Evolutionary conservation across 1,284 basidiomycete genomes (phyloP).

Genomic region (Spongispora temasekensis): DNA sequence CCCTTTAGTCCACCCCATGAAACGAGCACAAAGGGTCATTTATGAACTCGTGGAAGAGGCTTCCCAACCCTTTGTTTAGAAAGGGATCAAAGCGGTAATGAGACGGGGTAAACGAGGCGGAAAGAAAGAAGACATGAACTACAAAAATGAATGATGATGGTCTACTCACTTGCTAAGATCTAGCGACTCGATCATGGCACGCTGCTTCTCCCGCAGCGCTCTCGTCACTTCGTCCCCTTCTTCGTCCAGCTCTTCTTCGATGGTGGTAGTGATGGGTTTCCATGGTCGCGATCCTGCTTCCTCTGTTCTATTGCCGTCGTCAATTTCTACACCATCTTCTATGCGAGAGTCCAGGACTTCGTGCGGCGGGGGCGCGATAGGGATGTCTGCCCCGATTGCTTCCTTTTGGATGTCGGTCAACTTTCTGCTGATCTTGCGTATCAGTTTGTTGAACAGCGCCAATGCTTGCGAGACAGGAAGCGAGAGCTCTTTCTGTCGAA

Average conservation of each 20-base stretch:
- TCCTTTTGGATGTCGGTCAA: constrained; percentile 83
- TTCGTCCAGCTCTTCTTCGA: constrained; percentile 70
- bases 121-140: neutral
- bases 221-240: constrained; percentile 61
- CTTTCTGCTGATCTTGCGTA: constrained; percentile 83
- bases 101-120: neutral
- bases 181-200: constrained; percentile 82
- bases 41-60: neutral
- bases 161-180: constrained; percentile 80
- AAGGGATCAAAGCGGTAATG: constrained; percentile 4
- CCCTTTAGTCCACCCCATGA: neutral
- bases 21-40: neutral
- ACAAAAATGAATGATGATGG: neutral
- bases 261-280: constrained; percentile 53
- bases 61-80: neutral
- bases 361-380: constrained; percentile 31
- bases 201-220: constrained; percentile 66
- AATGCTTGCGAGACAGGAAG: constrained; percentile 86
- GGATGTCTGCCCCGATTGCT: constrained; percentile 64
- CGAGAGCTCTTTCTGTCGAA: constrained; percentile 68
- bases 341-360: constrained; percentile 6
- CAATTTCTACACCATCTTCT: constrained; percentile 6
- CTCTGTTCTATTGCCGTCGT: constrained; percentile 17
- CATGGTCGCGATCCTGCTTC: constrained; percentile 33
- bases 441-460: constrained; percentile 89